A percentile compares a stretch with the other conserved stretches of the same genome.
phyloP scores from a whole-genome alignment of 495 filamentous ascomycete genomes.

The Sphaerosporella brunnea region DNA sequence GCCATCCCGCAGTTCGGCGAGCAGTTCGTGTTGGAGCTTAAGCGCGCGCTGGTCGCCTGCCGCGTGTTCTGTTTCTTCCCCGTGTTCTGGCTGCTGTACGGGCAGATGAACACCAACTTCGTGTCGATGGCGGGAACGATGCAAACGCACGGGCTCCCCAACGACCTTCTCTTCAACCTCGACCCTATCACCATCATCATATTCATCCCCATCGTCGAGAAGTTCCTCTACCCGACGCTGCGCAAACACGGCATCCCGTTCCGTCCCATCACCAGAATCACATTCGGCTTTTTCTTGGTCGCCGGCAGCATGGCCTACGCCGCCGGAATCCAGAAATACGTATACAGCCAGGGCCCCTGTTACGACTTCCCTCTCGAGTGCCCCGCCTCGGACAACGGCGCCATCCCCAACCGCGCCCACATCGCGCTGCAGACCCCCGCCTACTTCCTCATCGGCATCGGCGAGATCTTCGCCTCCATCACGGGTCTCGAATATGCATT shows the following conservation, averaged over 20 bases:
- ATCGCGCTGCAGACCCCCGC: conserved; percentile 31
- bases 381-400: conserved; percentile 25
- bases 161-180: conserved; percentile 32
- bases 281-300: conserved; percentile 32
- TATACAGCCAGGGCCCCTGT: conserved; percentile 34
- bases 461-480: conserved; percentile 33
- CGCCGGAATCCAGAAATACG: conserved; percentile 32
- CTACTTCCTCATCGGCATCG: conserved; percentile 31
- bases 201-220: conserved; percentile 33
- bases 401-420: conserved; percentile 11
- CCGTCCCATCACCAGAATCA: conserved; percentile 35
- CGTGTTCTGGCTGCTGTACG: conserved; percentile 48
- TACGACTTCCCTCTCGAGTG: conserved; percentile 34
- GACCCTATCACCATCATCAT: conserved; percentile 31
- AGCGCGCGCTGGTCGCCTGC: conserved; percentile 40
- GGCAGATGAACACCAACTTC: conserved; percentile 31
- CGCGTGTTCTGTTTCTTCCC: conserved; percentile 46
- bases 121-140: conserved; percentile 40
- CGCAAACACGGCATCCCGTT: conserved; percentile 28
- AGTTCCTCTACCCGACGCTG: conserved; percentile 32
- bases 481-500: conserved; percentile 44
- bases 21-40: conserved; percentile 40
- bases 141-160: conserved; percentile 32
- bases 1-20: conserved; percentile 37
- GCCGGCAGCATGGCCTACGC: conserved; percentile 34